Base-by-base conservation (phyloP, 208 protist species). In the Wallacemonas sp. region DNA sequence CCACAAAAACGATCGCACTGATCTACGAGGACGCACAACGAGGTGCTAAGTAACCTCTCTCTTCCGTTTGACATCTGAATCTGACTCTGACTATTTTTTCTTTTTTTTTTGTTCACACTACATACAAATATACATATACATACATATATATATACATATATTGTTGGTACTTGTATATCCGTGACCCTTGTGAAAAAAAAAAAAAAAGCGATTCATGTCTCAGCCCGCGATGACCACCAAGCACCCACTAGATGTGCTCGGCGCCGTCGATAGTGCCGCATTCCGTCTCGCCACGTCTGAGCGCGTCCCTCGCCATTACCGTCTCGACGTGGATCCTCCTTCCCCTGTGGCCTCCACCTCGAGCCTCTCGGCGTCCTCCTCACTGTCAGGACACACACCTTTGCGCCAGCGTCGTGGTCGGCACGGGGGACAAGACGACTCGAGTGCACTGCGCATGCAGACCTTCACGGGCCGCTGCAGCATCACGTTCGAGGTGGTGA, bases 401-500 rank as follows among this genome's bases (percentile, higher is more conserved):
- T n/a, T n/a, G n/a, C n/a, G n/a, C n/a, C n/a, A n/a, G 22, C 34
- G 62, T 22, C 34, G 24, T 11, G 28, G 62, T 33, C 34, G 19
- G 9, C 9, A 8, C 4, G n/a, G n/a, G 17, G 24, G 51, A 9
- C 31, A 19, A 14, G 51, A 39, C 22, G 51, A 58, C 24, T 15
- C n/a, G 6, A 31, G 51, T 31, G 3, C n/a, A 14, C 30, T 41
- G 14, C 19, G n/a, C 2, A n/a, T 14, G 17, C n/a, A 55, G 45
- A 45, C 46, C 5, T 86, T 85, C 38, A 44, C 27, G 11, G 79
- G 72, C 24, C 42, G 58, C 9, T 68, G 39, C 49, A 64, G 65
- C 44, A 69, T 88, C 38, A 79, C 55, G 22, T 28, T 84, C 28
- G 55, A 61, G 38, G 66, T 88, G 14, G 42, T 58, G 15, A 24